Conservation (phyloP, 78 protist species). For the Speleostelium caveatum region DNA sequence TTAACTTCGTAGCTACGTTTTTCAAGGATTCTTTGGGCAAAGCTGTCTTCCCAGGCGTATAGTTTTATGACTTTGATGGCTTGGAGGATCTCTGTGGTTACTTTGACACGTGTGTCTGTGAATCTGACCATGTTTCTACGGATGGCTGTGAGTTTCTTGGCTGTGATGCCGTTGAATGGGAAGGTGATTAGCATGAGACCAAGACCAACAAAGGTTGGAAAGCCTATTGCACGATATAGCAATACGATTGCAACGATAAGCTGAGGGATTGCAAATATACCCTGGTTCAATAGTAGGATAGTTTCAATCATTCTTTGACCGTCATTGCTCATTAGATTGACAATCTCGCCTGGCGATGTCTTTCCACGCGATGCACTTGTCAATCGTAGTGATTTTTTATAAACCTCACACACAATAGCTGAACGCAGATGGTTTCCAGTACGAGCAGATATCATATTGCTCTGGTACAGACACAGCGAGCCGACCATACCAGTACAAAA, state of each 20-base stretch:
- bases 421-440: constrained; percentile 21
- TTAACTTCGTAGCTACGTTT: constrained; percentile 63
- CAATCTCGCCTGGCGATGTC: constrained; percentile 78
- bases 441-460: constrained; percentile 15
- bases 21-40: background rate
- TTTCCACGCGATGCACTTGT: background rate
- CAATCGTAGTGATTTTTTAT: constrained; percentile 7
- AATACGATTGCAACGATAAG: constrained; percentile 47
- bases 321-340: constrained; percentile 86
- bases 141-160: background rate
- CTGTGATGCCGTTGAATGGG: constrained; percentile 19
- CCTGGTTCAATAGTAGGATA: constrained; percentile 57
- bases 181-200: constrained; percentile 3
- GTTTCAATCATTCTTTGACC: constrained; percentile 74
- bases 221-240: constrained; percentile 13
- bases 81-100: constrained; percentile 81
- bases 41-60: constrained; percentile 89
- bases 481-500: constrained; percentile 5
- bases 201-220: constrained; percentile 13
- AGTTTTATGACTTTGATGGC: constrained; percentile 86
- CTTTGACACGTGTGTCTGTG: constrained; percentile 68
- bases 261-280: constrained; percentile 72
- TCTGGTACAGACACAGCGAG: constrained; percentile 22
- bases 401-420: background rate
- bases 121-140: background rate